A percentile compares a stretch with the other conserved stretches of the same genome.
Conservation (phyloP, 73 alveolate species). For the Paramecium bursaria region DNA sequence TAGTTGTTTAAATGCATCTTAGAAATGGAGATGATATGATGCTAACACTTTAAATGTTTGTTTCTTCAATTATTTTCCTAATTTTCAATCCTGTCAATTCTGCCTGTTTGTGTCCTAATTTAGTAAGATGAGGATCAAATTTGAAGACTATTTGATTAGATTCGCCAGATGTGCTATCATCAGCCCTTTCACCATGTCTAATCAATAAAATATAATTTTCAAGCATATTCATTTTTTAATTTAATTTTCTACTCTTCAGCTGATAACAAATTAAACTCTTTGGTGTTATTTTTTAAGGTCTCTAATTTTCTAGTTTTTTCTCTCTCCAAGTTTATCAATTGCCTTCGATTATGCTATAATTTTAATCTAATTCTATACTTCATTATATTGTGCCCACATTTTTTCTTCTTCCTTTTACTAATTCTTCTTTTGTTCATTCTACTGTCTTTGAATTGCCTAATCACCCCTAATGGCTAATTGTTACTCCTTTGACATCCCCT, state of each 20-base stretch:
- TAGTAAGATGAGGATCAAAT: constrained; percentile 52
- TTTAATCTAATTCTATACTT: not conserved
- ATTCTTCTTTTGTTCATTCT: constrained; percentile 68
- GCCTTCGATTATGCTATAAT: constrained; percentile 49
- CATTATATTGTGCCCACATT: constrained; percentile 76
- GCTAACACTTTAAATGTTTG: not conserved
- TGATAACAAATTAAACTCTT: constrained; percentile 58
- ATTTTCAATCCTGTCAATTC: constrained; percentile 36
- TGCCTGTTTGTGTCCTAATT: constrained; percentile 7
- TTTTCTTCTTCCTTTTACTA: constrained; percentile 77
- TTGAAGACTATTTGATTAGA: not conserved
- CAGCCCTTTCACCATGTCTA: constrained; percentile 62
- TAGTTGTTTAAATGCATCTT: constrained; percentile 40
- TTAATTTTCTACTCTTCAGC: constrained; percentile 63
- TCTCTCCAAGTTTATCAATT: constrained; percentile 61
- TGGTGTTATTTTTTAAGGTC: constrained; percentile 28
- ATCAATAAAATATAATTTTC: constrained; percentile 46
- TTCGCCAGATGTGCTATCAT: constrained; percentile 54
- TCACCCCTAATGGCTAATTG: constrained; percentile 72
- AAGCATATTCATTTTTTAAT: constrained; percentile 67
- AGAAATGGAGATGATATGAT: constrained; percentile 27
- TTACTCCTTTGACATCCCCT: constrained; percentile 81
- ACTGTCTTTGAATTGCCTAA: constrained; percentile 74
- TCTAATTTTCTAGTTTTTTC: constrained; percentile 59
- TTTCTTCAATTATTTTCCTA: constrained; percentile 26